phyloP scores from a whole-genome alignment of 768 basidiomycete genomes.

The Mycena amicta region DNA sequence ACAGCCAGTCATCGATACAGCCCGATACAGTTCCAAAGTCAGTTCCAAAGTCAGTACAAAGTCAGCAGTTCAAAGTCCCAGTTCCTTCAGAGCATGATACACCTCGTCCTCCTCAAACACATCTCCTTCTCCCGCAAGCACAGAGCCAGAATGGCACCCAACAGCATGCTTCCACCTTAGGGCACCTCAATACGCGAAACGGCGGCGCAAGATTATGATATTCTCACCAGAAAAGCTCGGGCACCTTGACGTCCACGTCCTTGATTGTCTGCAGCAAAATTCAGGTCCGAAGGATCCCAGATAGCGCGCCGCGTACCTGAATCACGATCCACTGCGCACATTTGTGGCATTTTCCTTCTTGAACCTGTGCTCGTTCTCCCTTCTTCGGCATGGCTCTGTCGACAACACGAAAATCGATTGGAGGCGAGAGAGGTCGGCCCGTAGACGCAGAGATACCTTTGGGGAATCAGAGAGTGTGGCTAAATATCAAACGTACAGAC shows the following conservation, averaged over 20 bases:
- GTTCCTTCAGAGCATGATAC: slow-evolving; percentile 28
- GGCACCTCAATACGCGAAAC: too few species aligned
- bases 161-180: slow-evolving; percentile 91
- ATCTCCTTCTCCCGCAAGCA: slow-evolving; percentile 57
- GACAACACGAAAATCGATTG: slow-evolving; percentile 58
- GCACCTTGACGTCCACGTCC: slow-evolving; percentile 70
- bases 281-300: neutral
- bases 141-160: slow-evolving; percentile 65
- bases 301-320: slow-evolving; percentile 34
- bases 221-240: slow-evolving; percentile 81
- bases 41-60: too few species aligned
- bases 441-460: slow-evolving; percentile 72
- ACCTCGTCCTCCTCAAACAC: slow-evolving; percentile 58
- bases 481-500: slow-evolving; percentile 34
- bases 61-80: slow-evolving; percentile 10
- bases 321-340: slow-evolving; percentile 73
- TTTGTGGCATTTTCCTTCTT: slow-evolving; percentile 78
- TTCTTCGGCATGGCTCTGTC: slow-evolving; percentile 52
- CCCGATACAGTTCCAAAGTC: too few species aligned
- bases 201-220: too few species aligned
- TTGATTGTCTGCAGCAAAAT: slow-evolving; percentile 52
- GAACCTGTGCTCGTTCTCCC: slow-evolving; percentile 58
- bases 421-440: slow-evolving; percentile 77
- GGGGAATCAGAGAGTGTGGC: slow-evolving; percentile 5
- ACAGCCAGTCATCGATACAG: too few species aligned